Evolutionary conservation across 768 basidiomycete genomes (phyloP), one percentile per base, ranked within the genome.

Genomic region (Fistulinella prunicolor): DNA sequence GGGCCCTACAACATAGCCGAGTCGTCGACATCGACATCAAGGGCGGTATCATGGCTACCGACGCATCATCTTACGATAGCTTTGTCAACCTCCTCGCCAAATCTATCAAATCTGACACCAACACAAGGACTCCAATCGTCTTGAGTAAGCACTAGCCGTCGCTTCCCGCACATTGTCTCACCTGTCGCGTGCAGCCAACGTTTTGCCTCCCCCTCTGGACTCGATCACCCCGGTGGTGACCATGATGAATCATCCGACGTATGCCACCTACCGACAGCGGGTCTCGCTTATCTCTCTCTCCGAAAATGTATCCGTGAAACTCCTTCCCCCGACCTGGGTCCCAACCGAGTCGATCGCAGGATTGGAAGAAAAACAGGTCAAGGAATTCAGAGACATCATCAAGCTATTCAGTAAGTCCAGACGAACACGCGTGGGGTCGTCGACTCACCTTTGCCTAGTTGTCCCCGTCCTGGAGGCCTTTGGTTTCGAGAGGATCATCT

Each of bases 391-490:
- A 63, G 77, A 83, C 43, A 73, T 86, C 47, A 80, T 91, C 67
- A 92, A 86, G 73, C 86, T 92, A 80, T 92, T 89, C 69, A 71
- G 89, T 92, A 60, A 71, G 89, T 82, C 16, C 2, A 13, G 1
- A 30, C 29, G 34, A 20, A 9, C 12, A 8, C 29, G 0, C 41
- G 10, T 3, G 12, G 24, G 8, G 9, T 7, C 3, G 0, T 23
- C 17, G 9, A 17, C 49, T 65, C 30, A 55, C 41, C 38, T 20
- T 24, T 42, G 2, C 16, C 4, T 50, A 93, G 89, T 92, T 55
- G 85, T 82, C 8, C 90, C 87, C 14, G 84, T 85, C 30, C 69
- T 91, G 52, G 90, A 93, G 63, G 90, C 90, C 3, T 92, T 92
- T 62, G 90, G 90, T 7, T 88, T 80, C 58, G 75, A 86, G 58